A percentile compares a stretch with the other conserved stretches of the same genome.
phyloP scores from a whole-genome alignment of 768 basidiomycete genomes.

The Mrakia hoshinonis region DNA sequence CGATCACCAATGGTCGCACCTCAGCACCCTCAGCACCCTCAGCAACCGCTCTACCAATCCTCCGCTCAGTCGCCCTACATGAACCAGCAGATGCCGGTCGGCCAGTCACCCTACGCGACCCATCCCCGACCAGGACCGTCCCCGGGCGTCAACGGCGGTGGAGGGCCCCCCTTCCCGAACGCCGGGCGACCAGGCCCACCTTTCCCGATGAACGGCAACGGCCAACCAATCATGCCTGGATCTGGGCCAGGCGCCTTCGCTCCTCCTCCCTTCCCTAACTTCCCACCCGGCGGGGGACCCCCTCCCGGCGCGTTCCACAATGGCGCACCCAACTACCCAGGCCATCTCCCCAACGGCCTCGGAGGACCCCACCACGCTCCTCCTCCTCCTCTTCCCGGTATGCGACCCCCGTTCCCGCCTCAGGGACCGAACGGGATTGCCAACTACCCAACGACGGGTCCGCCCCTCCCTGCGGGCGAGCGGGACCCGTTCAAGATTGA shows the following conservation, averaged over 20 bases:
- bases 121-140: neutral
- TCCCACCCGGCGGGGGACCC: neutral
- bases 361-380: neutral
- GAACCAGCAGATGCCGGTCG: neutral
- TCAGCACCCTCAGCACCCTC: neutral
- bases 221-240: neutral
- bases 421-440: neutral
- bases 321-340: neutral
- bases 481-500: too few relatives aligned
- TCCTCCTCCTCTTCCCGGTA: neutral
- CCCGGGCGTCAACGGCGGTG: neutral
- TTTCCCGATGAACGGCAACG: neutral
- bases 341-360: neutral
- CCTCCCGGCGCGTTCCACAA: neutral
- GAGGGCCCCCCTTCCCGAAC: neutral
- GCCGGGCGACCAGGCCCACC: neutral
- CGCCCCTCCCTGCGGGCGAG: too few relatives aligned
- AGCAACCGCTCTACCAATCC: neutral
- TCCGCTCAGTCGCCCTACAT: neutral
- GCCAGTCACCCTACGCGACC: neutral
- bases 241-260: neutral
- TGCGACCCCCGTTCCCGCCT: neutral
- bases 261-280: neutral
- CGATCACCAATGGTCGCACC: neutral
- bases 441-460: neutral